A percentile compares a stretch with the other conserved stretches of the same genome.
phyloP scores from a whole-genome alignment of 306 rosid species.

The Fagus crenata region DNA sequence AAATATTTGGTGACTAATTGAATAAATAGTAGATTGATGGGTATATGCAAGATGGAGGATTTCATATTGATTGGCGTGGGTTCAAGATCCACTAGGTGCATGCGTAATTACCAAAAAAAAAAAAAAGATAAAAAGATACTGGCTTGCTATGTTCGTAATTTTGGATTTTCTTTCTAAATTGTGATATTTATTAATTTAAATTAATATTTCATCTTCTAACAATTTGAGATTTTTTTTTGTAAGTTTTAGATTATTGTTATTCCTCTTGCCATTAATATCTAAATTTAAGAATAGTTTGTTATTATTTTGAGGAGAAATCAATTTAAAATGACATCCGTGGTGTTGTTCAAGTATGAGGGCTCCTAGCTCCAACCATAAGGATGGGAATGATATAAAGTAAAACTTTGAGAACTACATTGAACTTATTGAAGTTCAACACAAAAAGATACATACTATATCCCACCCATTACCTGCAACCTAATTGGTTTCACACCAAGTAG shows the following conservation, averaged over 20 bases:
- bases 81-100: too few relatives aligned
- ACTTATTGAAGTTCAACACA: neutral
- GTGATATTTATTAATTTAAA: neutral
- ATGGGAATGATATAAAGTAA: neutral
- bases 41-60: neutral
- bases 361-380: neutral
- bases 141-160: neutral
- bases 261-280: neutral
- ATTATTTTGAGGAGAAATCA: neutral
- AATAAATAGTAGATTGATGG: neutral
- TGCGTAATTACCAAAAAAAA: too few relatives aligned
- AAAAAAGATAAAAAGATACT: too few relatives aligned
- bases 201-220: neutral
- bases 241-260: neutral
- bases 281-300: neutral
- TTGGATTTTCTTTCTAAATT: neutral
- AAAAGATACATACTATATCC: neutral
- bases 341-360: neutral
- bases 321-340: neutral
- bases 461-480: slow-evolving; percentile 80
- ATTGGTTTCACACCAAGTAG: slow-evolving; percentile 96
- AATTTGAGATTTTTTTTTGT: neutral
- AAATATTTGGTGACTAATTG: neutral
- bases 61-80: neutral
- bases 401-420: neutral